A percentile compares a stretch with the other conserved stretches of the same genome.
Evolutionary conservation across 1,284 basidiomycete genomes (phyloP).

Genomic region (Cryptococcus depauperatus): DNA sequence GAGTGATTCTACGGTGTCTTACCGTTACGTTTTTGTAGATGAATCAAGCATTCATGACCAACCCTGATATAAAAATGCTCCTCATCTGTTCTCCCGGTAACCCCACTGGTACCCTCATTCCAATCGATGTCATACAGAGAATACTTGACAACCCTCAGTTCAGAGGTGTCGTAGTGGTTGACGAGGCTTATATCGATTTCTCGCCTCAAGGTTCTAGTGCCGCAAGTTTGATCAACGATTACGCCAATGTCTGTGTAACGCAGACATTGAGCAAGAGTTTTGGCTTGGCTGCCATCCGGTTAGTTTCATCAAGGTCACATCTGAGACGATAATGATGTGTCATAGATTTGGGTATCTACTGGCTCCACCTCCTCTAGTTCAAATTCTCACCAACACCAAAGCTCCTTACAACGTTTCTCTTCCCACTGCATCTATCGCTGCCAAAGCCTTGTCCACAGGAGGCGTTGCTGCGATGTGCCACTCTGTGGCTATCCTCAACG

Average conservation of each 20-base stretch:
- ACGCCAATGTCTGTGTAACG: conserved; percentile 82
- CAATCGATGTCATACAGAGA: conserved; percentile 60
- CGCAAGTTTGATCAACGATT: conserved; percentile 61
- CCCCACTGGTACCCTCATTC: conserved; percentile 83
- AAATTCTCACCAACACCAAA: conserved; percentile 90
- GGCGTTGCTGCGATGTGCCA: conserved; percentile 60
- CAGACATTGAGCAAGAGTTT: conserved; percentile 97
- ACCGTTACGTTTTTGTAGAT: conserved; percentile 56
- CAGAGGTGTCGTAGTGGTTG: conserved; percentile 86
- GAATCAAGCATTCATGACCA: conserved; percentile 57
- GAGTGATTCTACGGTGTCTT: not conserved
- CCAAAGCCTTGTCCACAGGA: conserved; percentile 62
- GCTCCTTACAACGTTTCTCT: conserved; percentile 96
- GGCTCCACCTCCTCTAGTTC: conserved; percentile 80
- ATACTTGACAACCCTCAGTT: conserved; percentile 73
- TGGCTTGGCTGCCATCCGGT: conserved; percentile 91
- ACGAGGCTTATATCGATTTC: conserved; percentile 98
- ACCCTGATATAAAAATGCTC: conserved; percentile 76
- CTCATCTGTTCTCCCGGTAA: conserved; percentile 98
- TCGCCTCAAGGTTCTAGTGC: conserved; percentile 59
- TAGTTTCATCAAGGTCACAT: conserved; percentile 20
- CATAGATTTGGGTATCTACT: conserved; percentile 80
- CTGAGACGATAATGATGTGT: not conserved
- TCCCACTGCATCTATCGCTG: conserved; percentile 76
- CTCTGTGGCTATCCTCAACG: conserved; percentile 57